phyloP scores from a whole-genome alignment of 371 early-diverging fungal species.

The Rhizoclosmatium hyalinum region DNA sequence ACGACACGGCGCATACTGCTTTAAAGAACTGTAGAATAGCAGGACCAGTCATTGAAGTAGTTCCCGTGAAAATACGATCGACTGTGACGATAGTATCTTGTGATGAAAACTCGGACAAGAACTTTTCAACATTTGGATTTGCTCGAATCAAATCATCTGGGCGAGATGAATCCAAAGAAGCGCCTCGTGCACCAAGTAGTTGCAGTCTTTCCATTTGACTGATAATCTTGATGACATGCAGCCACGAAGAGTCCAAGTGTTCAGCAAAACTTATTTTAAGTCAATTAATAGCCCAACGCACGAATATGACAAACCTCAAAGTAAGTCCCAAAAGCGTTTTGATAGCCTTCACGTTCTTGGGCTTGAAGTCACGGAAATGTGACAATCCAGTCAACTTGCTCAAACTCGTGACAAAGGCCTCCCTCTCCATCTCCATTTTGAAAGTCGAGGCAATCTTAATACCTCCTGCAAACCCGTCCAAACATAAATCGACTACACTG shows the following conservation, averaged over 20 bases:
- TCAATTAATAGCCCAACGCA: neutral
- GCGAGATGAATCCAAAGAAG: slow-evolving; percentile 23
- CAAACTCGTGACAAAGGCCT: slow-evolving; percentile 64
- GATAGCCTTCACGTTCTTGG: slow-evolving; percentile 61
- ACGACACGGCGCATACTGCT: slow-evolving; percentile 55
- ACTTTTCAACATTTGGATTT: slow-evolving; percentile 45
- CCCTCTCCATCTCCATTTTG: slow-evolving; percentile 61
- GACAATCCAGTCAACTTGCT: slow-evolving; percentile 56
- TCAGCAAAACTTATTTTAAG: slow-evolving; percentile 44
- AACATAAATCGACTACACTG: slow-evolving; percentile 50
- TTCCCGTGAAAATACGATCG: slow-evolving; percentile 60
- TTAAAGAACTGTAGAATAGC: slow-evolving; percentile 62
- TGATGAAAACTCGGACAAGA: slow-evolving; percentile 51
- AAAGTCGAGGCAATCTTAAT: slow-evolving; percentile 55
- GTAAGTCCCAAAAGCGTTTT: slow-evolving; percentile 53
- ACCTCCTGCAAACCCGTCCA: slow-evolving; percentile 55
- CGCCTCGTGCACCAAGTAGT: slow-evolving; percentile 43
- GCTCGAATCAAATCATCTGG: neutral
- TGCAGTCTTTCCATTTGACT: slow-evolving; percentile 59
- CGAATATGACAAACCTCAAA: neutral
- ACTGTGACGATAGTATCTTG: slow-evolving; percentile 54
- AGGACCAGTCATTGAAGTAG: slow-evolving; percentile 50
- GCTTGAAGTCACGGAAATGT: slow-evolving; percentile 48
- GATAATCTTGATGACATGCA: slow-evolving; percentile 53
- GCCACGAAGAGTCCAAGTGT: slow-evolving; percentile 58